Percentiles rank a stretch among this genome's conserved stretches.
Evolutionary conservation across 306 rosid genomes (phyloP).

Genomic region (Cucurbita moschata): DNA sequence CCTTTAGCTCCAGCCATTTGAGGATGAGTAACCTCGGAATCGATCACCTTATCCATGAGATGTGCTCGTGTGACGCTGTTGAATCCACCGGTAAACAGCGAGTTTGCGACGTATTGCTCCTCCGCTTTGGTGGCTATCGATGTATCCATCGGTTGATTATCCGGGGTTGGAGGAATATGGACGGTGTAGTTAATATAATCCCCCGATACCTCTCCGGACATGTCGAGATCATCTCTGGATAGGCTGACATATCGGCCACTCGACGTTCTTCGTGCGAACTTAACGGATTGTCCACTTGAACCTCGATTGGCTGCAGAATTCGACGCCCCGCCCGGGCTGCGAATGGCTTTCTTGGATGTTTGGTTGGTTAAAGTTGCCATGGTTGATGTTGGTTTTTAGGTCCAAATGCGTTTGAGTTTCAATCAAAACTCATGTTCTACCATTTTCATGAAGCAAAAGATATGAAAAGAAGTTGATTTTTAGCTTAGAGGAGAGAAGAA

Average conservation of each 20-base stretch:
- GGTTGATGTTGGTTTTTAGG: neutral
- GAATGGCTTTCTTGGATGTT: constrained; percentile 46
- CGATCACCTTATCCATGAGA: constrained; percentile 86
- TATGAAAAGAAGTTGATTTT: neutral
- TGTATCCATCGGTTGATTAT: constrained; percentile 66
- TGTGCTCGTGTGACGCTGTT: constrained; percentile 80
- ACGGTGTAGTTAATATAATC: constrained; percentile 85
- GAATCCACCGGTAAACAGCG: constrained; percentile 79
- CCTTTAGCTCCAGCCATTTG: constrained; percentile 96
- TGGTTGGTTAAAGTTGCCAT: constrained; percentile 45
- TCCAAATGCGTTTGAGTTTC: neutral
- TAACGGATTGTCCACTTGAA: constrained; percentile 39
- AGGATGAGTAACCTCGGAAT: constrained; percentile 74
- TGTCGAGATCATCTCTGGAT: constrained; percentile 80
- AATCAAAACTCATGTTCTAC: neutral
- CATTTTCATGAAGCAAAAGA: neutral
- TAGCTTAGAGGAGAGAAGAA: neutral
- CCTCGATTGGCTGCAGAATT: constrained; percentile 25
- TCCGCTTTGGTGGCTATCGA: constrained; percentile 71
- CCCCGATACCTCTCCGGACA: constrained; percentile 50
- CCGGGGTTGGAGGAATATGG: constrained; percentile 82
- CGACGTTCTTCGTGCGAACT: constrained; percentile 72
- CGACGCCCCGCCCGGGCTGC: constrained; percentile 28
- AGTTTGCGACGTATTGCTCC: constrained; percentile 80
- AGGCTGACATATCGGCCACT: constrained; percentile 70